Evolutionary conservation across 2,329 filamentous ascomycete genomes (phyloP), one percentile per base, ranked within the genome.

Genomic region (Clonostachys rosea): DNA sequence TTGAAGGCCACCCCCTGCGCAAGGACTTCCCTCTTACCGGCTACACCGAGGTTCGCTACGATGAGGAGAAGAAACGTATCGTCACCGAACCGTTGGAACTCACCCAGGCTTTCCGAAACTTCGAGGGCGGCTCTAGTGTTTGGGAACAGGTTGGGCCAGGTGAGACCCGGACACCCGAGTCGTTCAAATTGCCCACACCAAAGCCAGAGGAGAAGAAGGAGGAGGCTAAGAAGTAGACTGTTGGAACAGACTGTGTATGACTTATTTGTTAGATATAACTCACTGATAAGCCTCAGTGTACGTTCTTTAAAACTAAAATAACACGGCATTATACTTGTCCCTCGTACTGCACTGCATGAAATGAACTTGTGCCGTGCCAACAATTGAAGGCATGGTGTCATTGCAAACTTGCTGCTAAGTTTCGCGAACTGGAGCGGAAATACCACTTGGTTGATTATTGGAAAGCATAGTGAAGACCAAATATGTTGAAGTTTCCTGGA

Each of bases 31-130:
- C 94, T 18, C 74, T 99, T 66, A 96, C 94, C 3, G 94, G 94
- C 43, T 99, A 99, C 76, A 99, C 94, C 34, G 95, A 99, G 75
- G 87, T 99, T 57, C 82, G 94, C 63, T 99, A 95, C 65, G 94
- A 99, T 58, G 94, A 99, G 74, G 95, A 99, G 80, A 99, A 96
- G 88, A 99, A 99, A 84, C 84, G 94, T 52, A 96, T 99, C 64
- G 92, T 99, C 51, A 92, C 95, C 34, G 95, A 99, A 78, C 94
- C 95, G 39, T 78, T 99, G 44, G 94, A 99, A 76, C 81, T 99
- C 70, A 97, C 94, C 13, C 94, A 99, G 72, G 94, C 95, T 8
- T 99, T 95, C 84, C 85, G 94, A 59, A 97, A 99, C 75, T 99
- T 99, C 63, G 91, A 96, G 73, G 91, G 91, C 51, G 90, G 91